Base-by-base conservation (phyloP, 176 grass and related monocot species). In the Cocos nucifera region DNA sequence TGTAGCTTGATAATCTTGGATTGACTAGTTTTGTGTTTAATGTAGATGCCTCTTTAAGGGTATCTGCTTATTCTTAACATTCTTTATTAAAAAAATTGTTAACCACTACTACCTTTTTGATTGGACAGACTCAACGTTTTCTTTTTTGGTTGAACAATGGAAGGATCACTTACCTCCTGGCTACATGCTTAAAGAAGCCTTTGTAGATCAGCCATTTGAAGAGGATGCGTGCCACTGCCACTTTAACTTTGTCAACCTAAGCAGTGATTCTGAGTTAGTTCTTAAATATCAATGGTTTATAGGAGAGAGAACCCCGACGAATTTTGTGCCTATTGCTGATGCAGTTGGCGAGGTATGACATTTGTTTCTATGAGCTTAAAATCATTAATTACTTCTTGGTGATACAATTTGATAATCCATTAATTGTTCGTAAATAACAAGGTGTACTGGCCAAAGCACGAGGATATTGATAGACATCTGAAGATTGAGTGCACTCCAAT, bases 121-220 rank as follows among this genome's bases (percentile, higher is more conserved):
- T 18, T 44, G 61, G 50, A 75, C 78, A 97, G 92, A 88, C 71
- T 97, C 87, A 73, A 88, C 92, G 50, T 97, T 97, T 88, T 82
- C 75, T 19, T 97, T 97, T 65, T 81, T 97, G 61, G 61, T 82
- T 55, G 87, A 97, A 68, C 80, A 85, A 67, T 97, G 87, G 92
- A 91, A 80, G 76, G 72, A 84, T 72, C 72, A 79, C 4, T 50
- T 91, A 2, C 84, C 92, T 12, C 76, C 75, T 32, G 92, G 78
- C 32, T 97, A 73, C 52, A 70, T 63, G 51, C 72, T 97, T 75
- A 84, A 79, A 68, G 75, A 80, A 85, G 84, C 87, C 51, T 85
- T 69, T 75, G 73, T 91, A 61, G 87, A 91, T 67, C 78, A 80
- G 55, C 92, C 92, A 64, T 97, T 88, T 78, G 84, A 97, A 97